Percentiles rank a stretch among this genome's conserved stretches.
These are phyloP conservation scores for Marvania coccoides DNA, from an alignment of 139 green algal genomes.

Conservation along the genomic window DNA sequence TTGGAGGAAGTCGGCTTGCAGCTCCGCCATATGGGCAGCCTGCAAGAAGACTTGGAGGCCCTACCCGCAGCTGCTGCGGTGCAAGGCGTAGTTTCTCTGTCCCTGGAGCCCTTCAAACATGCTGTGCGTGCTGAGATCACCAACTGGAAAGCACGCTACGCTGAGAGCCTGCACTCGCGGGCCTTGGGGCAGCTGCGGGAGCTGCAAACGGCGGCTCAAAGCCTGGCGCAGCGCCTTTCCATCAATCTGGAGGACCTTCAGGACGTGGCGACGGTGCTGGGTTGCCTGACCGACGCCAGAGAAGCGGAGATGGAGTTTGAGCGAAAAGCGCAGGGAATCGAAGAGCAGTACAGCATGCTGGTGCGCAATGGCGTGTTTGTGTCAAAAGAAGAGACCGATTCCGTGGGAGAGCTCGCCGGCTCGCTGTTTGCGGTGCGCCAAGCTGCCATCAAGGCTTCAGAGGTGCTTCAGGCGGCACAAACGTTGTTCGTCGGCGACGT, in stretches of 20 bases:
- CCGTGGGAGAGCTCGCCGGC: constrained; percentile 81
- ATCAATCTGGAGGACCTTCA: not conserved
- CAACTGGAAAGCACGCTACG: constrained; percentile 89
- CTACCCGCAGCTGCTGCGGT: constrained; percentile 21
- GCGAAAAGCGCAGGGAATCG: not conserved
- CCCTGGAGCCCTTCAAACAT: constrained; percentile 78
- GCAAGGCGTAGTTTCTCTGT: constrained; percentile 81
- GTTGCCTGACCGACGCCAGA: not conserved
- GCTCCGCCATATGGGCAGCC: not conserved
- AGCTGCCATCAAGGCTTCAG: constrained; percentile 65
- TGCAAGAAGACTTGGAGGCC: not conserved
- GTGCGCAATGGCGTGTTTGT: constrained; percentile 80
- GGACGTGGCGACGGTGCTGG: not conserved
- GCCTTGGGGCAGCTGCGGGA: not conserved
- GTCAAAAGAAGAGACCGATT: constrained; percentile 86
- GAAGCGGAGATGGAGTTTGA: not conserved
- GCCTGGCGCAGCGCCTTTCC: not conserved
- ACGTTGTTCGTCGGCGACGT: constrained; percentile 66
- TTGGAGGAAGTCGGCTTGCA: not conserved
- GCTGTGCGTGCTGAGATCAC: constrained; percentile 73
- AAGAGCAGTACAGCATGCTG: not conserved
- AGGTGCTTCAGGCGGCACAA: constrained; percentile 75
- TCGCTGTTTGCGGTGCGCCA: constrained; percentile 86
- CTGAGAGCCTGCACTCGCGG: constrained; percentile 76
- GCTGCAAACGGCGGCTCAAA: not conserved